Percentiles rank a stretch among this genome's conserved stretches.
Conservation (phyloP, 768 basidiomycete genomes). For the Postia placenta region DNA sequence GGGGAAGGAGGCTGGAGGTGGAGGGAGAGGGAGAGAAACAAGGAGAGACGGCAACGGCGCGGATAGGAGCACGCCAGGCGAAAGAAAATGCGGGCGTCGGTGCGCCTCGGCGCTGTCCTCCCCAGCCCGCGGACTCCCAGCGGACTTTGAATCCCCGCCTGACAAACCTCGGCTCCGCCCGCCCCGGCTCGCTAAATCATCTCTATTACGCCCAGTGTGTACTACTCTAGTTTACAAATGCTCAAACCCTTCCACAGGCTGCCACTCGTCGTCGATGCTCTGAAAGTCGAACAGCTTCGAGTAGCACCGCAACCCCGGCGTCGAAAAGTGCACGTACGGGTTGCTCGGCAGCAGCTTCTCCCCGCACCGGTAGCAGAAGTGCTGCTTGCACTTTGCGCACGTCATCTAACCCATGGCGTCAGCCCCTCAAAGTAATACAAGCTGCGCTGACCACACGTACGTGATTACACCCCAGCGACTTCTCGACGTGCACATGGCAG, state of each 20-base stretch:
- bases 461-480: constrained; percentile 82
- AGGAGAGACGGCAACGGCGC: constrained; percentile 18
- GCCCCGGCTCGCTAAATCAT: not conserved
- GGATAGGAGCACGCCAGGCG: constrained; percentile 8
- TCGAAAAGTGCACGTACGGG: constrained; percentile 70
- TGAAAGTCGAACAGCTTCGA: constrained; percentile 60
- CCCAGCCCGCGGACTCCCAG: constrained; percentile 2
- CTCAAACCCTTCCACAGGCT: constrained; percentile 39
- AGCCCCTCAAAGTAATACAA: not conserved
- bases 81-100: constrained; percentile 5
- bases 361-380: constrained; percentile 84
- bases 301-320: constrained; percentile 46
- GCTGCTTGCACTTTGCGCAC: constrained; percentile 64
- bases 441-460: constrained; percentile 31
- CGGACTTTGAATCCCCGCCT: constrained; percentile 6
- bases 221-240: constrained; percentile 14
- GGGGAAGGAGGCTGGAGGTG: constrained; percentile 24
- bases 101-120: not conserved
- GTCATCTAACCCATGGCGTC: constrained; percentile 50
- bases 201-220: constrained; percentile 1
- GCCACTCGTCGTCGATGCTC: constrained; percentile 37
- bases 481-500: constrained; percentile 69
- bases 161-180: constrained; percentile 1
- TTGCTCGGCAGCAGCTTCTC: constrained; percentile 36
- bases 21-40: constrained; percentile 21